phyloP scores from a whole-genome alignment of 2,329 filamentous ascomycete genomes.

The Fusarium subglutinans region DNA sequence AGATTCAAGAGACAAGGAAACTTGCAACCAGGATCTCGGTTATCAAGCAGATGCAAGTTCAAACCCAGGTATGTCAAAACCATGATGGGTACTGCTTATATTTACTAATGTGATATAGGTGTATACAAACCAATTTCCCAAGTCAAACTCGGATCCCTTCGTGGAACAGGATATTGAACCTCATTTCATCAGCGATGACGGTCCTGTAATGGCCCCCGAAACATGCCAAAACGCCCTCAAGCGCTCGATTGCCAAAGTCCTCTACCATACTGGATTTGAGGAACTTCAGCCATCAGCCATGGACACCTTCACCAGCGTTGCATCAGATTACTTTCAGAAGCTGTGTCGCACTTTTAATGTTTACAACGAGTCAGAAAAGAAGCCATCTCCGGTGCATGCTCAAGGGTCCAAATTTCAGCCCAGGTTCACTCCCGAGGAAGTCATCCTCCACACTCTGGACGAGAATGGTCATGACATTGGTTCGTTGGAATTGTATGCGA shows the following conservation, averaged over 20 bases:
- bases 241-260: slow-evolving; percentile 90
- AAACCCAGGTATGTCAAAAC: slow-evolving; percentile 78
- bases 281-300: slow-evolving; percentile 95
- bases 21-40: slow-evolving; percentile 96
- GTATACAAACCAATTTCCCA: slow-evolving; percentile 98
- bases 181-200: slow-evolving; percentile 89
- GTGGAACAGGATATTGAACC: slow-evolving; percentile 85
- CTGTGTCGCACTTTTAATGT: slow-evolving; percentile 80
- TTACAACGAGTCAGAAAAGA: slow-evolving; percentile 85
- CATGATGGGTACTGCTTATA: neutral
- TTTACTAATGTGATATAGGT: slow-evolving; percentile 62
- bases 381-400: slow-evolving; percentile 58
- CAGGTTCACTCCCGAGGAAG: slow-evolving; percentile 84
- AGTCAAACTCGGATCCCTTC: slow-evolving; percentile 92
- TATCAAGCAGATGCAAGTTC: slow-evolving; percentile 99
- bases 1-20: slow-evolving; percentile 97
- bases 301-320: slow-evolving; percentile 88
- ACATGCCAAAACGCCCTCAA: slow-evolving; percentile 86
- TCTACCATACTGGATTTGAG: slow-evolving; percentile 96
- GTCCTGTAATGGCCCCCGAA: slow-evolving; percentile 85
- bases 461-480: slow-evolving; percentile 87
- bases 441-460: slow-evolving; percentile 84
- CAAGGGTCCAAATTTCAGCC: slow-evolving; percentile 62
- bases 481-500: slow-evolving; percentile 83
- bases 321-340: slow-evolving; percentile 88